phyloP scores from a whole-genome alignment of 805 yeast species.

The Millerozyma acaciae region DNA sequence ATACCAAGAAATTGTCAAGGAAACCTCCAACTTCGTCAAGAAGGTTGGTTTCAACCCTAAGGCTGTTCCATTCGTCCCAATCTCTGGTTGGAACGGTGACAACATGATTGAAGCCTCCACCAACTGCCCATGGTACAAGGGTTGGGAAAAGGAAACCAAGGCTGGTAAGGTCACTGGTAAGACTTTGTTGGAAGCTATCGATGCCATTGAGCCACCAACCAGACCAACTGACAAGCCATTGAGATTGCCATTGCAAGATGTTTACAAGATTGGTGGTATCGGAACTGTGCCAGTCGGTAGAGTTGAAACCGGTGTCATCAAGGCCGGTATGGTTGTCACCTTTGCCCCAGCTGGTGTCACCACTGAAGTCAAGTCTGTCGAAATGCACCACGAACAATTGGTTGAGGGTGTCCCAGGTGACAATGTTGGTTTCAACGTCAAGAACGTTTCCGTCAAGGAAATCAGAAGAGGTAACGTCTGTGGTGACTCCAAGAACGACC shows the following conservation, averaged over 20 bases:
- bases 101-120: conserved; percentile 82
- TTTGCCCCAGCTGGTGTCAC: conserved; percentile 90
- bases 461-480: conserved; percentile 91
- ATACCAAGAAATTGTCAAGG: conserved; percentile 73
- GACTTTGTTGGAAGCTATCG: conserved; percentile 83
- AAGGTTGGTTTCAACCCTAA: conserved; percentile 82
- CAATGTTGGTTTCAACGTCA: conserved; percentile 87
- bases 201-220: conserved; percentile 72
- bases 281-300: conserved; percentile 93
- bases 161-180: conserved; percentile 66
- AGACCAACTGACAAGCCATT: conserved; percentile 86
- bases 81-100: conserved; percentile 92
- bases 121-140: conserved; percentile 87
- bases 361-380: conserved; percentile 87
- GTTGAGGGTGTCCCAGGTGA: conserved; percentile 85
- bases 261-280: conserved; percentile 90
- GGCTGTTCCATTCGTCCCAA: conserved; percentile 84
- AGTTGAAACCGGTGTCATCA: conserved; percentile 89
- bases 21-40: conserved; percentile 76
- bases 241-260: conserved; percentile 87
- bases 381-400: conserved; percentile 82
- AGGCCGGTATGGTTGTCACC: conserved; percentile 87
- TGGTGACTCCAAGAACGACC: conserved; percentile 88
- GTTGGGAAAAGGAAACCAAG: conserved; percentile 78
- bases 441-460: conserved; percentile 86